A percentile compares a stretch with the other conserved stretches of the same genome.
phyloP scores from a whole-genome alignment of 202 grass and related monocot species.

The Panicum hallii region DNA sequence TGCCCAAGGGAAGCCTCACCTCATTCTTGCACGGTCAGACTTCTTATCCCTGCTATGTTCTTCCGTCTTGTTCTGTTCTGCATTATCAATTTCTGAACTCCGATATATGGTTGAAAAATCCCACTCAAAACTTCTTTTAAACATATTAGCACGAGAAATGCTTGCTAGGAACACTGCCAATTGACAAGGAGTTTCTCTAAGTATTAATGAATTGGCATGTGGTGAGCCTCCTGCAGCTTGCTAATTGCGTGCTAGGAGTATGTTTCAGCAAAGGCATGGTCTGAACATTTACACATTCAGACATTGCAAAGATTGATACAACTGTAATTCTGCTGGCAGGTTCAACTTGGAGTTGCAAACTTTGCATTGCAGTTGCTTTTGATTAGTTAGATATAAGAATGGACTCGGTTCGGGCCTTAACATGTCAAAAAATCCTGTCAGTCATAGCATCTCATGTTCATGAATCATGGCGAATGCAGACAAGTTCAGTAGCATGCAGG shows the following conservation, averaged over 20 bases:
- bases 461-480: background rate
- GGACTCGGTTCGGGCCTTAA: background rate
- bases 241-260: background rate
- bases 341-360: background rate
- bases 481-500: background rate
- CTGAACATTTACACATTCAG: background rate
- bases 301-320: background rate
- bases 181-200: background rate
- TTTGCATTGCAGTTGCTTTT: background rate
- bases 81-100: background rate
- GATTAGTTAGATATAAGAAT: background rate
- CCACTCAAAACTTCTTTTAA: background rate
- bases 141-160: background rate
- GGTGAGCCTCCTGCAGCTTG: background rate
- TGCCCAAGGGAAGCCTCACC: slow-evolving; percentile 53
- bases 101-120: background rate
- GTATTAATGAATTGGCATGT: background rate
- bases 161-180: background rate
- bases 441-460: background rate
- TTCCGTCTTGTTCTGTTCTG: background rate
- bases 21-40: slow-evolving; percentile 64
- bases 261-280: background rate
- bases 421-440: background rate
- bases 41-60: background rate
- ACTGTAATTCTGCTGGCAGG: background rate